Evolutionary conservation across 1,139 yeast genomes (phyloP).

Genomic region (Pneumocystis canis): DNA sequence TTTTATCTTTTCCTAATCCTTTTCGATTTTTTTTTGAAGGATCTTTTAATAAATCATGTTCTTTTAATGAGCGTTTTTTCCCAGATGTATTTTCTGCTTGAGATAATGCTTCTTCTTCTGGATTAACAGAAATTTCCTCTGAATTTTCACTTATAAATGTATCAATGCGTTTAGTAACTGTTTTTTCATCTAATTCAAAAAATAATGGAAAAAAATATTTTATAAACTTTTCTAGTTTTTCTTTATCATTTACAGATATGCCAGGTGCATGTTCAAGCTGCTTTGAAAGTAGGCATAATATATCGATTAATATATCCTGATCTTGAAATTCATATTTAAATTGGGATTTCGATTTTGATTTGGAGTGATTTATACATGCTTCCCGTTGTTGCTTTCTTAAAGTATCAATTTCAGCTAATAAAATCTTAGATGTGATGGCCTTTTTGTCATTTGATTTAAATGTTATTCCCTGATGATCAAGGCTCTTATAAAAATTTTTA

Average conservation of each 20-base stretch:
- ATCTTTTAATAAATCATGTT: slow-evolving; percentile 38
- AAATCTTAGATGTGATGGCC: slow-evolving; percentile 71
- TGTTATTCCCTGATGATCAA: slow-evolving; percentile 89
- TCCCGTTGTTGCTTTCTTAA: slow-evolving; percentile 77
- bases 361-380: slow-evolving; percentile 68
- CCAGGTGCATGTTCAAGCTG: slow-evolving; percentile 52
- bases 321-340: slow-evolving; percentile 55
- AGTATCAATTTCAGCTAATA: slow-evolving; percentile 82
- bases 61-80: background rate
- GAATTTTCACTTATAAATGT: slow-evolving; percentile 16
- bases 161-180: background rate
- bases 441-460: slow-evolving; percentile 95
- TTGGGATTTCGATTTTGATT: slow-evolving; percentile 69
- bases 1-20: slow-evolving; percentile 19
- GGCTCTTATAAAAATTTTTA: slow-evolving; percentile 78
- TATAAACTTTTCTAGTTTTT: slow-evolving; percentile 57
- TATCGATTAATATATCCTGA: slow-evolving; percentile 54
- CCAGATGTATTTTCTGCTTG: background rate
- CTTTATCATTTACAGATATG: slow-evolving; percentile 72
- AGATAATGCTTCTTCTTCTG: slow-evolving; percentile 11
- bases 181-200: slow-evolving; percentile 35
- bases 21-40: slow-evolving; percentile 51
- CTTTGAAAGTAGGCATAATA: slow-evolving; percentile 51
- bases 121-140: slow-evolving; percentile 17
- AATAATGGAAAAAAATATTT: slow-evolving; percentile 54